Evolutionary conservation across 2,329 filamentous ascomycete genomes (phyloP), one percentile per base, ranked within the genome.

Genomic region (Botrytis squamosa): DNA sequence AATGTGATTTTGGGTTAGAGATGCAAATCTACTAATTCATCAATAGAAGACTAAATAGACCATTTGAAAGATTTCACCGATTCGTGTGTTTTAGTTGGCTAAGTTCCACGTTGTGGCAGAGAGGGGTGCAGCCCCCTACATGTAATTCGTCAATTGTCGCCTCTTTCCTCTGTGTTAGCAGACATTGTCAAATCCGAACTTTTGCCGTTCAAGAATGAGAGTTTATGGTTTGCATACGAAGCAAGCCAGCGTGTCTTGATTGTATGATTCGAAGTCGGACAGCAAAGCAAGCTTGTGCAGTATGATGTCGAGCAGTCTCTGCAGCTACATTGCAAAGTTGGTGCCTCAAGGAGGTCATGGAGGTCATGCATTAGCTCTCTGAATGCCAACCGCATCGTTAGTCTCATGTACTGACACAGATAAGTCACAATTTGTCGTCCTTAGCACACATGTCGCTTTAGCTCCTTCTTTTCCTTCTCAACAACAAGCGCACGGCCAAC

Each of bases 401-500:
- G 22, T 20, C 44, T 36, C 22, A n/a, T n/a, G 44, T 16, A 49
- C 22, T 49, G 42, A 52, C 64, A 38, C 46, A 67, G 8, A 7
- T 40, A 40, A 55, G 46, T 40, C 36, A 55, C 38, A 33, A 14
- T 40, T 8, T 66, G 36, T 36, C 25, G 22, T 9, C 36, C 25
- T 55, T 36, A 68, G 22, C 22, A 9, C 59, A 64, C 69, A 49
- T 67, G 60, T 70, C n/a, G 40, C 63, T 18, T 71, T 25, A 38
- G 33, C 38, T 59, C 68, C 36, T 70, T 76, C 74, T 75, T 75
- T 67, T 79, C 73, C 46, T 72, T 64, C 29, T 76, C 40, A 59
- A 77, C 74, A 72, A 78, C 68, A 36, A 74, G 73, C 62, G 77
- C 74, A 4, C 76, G 77, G 29, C 78, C 77, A 22, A 69, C 74